Base-by-base conservation (phyloP, 1,284 basidiomycete genomes). In the Ganoderma sinense region DNA sequence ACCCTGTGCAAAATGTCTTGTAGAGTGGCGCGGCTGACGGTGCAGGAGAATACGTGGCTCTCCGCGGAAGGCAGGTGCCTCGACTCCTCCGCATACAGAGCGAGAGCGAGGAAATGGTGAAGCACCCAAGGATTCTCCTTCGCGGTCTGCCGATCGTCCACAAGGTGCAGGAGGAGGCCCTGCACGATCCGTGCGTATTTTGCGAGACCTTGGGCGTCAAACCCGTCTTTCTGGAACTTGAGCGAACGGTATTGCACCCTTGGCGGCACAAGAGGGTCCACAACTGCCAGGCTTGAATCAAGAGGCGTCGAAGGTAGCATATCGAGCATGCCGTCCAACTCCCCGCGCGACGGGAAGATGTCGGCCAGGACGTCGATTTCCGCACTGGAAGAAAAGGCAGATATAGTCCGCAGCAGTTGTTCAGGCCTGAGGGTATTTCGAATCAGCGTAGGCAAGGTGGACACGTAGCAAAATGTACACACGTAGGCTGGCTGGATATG, bases 161-260 rank as follows among this genome's bases (percentile, higher is more conserved):
- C 78, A 41, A 96, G 83, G 40, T 91, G 78, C 1, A 87, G 82
- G 2, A 96, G 80, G 14, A 94, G 81, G 0, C 91, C 91, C 55
- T 84, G 80, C 14, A 90, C 85, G 1, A 87, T 81, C 11, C 97
- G 89, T 0, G 91, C 89, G 74, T 94, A 96, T 4, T 85, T 75
- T 0, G 87, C 85, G 48, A 89, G 87, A 0, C 90, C 91, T 23
- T 82, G 80, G 0, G 71, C 70, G 74, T 94, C 89, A 64, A 81
- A 84, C 4, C 68, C 40, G 36, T 71, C 58, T 4, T 71, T 33
- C 6, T 69, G 56, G 29, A 43, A 41, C n/a, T 51, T 64, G 18
- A 74, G 71, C 2, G 71, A 64, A 5, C 74, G 70, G 70, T 80
- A 78, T 26, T 73, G 69, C 16, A 80, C 78, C 26, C 80, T 55